These are phyloP conservation scores for Sclerotiophoma versabilis DNA, from an alignment of 2,329 filamentous ascomycete genomes.

Conservation along the genomic window DNA sequence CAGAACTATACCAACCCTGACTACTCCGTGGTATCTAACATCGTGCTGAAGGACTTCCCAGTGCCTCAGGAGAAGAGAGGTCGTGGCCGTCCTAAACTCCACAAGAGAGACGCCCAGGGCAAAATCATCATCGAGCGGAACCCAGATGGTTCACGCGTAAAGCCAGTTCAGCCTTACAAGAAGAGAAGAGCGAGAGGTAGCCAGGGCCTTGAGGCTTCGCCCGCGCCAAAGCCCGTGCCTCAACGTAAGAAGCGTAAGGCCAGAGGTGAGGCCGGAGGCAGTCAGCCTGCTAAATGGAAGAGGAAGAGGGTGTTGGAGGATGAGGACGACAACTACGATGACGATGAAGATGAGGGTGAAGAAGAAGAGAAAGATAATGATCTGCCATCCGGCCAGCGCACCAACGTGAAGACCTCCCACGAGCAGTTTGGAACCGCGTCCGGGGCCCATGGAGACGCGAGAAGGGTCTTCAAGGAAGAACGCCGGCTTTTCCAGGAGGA, in stretches of 20 bases:
- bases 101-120: background rate
- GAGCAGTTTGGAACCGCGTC: too few species aligned
- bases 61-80: background rate
- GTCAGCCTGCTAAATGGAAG: background rate
- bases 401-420: too few species aligned
- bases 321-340: background rate
- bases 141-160: background rate
- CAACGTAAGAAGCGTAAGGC: background rate
- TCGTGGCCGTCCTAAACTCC: background rate
- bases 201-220: too few species aligned
- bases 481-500: too few species aligned
- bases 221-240: background rate
- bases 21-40: too few species aligned
- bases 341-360: background rate
- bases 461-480: too few species aligned
- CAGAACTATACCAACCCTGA: too few species aligned
- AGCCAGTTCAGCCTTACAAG: background rate
- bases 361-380: too few species aligned
- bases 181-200: background rate
- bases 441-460: too few species aligned
- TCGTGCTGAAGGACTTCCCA: too few species aligned
- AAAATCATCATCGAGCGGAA: background rate
- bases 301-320: background rate
- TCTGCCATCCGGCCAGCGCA: too few species aligned
- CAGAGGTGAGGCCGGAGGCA: background rate